These are phyloP conservation scores for Limonium bicolor DNA, from an alignment of 148 eudicot species.

Conservation along the genomic window DNA sequence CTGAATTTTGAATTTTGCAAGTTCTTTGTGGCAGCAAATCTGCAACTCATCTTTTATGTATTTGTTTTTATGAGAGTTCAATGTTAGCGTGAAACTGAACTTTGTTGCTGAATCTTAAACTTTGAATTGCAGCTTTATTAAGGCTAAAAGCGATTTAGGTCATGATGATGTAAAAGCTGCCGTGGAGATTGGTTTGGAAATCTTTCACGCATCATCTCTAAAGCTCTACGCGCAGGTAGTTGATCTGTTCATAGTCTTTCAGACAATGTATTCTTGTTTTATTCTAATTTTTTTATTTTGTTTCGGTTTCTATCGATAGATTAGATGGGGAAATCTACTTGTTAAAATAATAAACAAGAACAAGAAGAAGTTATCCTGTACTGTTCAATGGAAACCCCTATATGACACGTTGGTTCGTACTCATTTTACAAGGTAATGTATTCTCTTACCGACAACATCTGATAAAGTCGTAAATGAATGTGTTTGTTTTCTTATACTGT, in stretches of 20 bases:
- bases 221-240: constrained; percentile 79
- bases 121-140: constrained; percentile 50
- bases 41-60: too few relatives aligned
- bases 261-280: background rate
- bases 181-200: constrained; percentile 49
- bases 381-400: constrained; percentile 75
- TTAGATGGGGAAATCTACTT: constrained; percentile 84
- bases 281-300: background rate
- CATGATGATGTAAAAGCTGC: constrained; percentile 57
- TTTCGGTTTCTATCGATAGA: constrained; percentile 27
- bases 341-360: constrained; percentile 65
- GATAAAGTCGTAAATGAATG: too few relatives aligned
- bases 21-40: too few relatives aligned
- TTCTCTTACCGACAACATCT: too few relatives aligned
- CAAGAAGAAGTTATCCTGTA: constrained; percentile 63
- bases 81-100: background rate
- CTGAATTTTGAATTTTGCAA: too few relatives aligned
- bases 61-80: too few relatives aligned
- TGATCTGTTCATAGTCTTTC: constrained; percentile 1
- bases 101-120: background rate
- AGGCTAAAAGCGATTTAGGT: constrained; percentile 78
- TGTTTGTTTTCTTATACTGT: too few relatives aligned
- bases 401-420: constrained; percentile 70
- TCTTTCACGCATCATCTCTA: constrained; percentile 43
- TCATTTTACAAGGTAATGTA: constrained; percentile 65